Evolutionary conservation across 2,329 filamentous ascomycete genomes (phyloP), one percentile per base, ranked within the genome.

Genomic region (Xylaria sp.): DNA sequence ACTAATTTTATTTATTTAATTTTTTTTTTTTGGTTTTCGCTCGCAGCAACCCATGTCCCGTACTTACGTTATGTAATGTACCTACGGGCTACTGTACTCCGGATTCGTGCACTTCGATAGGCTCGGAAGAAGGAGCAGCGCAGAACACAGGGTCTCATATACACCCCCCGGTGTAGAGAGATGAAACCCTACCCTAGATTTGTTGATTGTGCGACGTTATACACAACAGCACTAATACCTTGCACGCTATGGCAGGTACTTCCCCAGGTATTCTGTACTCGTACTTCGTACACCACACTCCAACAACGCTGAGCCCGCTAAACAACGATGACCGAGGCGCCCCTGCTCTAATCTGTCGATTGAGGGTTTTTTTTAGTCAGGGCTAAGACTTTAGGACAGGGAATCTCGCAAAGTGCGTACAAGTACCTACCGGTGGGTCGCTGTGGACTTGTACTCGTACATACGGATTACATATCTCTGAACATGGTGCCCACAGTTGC

Each of bases 101-200:
- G 9, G 11, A 42, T 42, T 42, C 23, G 37, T 13, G 7, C 16
- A n/a, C n/a, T 6, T 66, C 66, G 64, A 63, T 63, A 30, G 23
- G 23, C 23, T 30, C 23, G 23, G 5, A 30, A 5, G 23, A 30
- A 30, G 23, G 23, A 30, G 23, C 23, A 30, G 23, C 23, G 23
- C 23, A 30, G 23, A 30, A 30, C 23, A 30, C 23, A 30, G 23
- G 23, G 23, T 30, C 23, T 30, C 23, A 30, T 5, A 30, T 30
- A 4, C 23, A 30, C 23, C 4, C 23, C 23, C 23, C 23, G 23
- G 23, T 30, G 23, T 30, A 30, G 23, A 30, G 4, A 30, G 4
- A 64, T 62, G 55, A 65, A 67, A 64, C 65, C 64, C 68, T 61
- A 67, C 60, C 65, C 63, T 63, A 65, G 63, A 59, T 59, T 67